phyloP scores from a whole-genome alignment of 371 early-diverging fungal species.

The Zancudomyces culisetae region DNA sequence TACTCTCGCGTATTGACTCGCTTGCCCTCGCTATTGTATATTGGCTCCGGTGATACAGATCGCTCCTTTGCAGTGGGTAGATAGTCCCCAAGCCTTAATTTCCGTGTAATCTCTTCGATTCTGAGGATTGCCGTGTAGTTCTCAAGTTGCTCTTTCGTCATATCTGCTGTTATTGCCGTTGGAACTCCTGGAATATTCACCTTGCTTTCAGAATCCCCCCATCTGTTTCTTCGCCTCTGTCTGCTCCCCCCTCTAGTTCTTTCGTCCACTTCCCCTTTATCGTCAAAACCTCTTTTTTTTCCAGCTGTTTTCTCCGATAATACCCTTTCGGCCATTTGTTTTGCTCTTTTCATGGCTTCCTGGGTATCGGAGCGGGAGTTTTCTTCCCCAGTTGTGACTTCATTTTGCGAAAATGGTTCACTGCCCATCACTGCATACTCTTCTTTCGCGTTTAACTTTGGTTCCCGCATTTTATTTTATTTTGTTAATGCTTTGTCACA shows the following conservation, averaged over 20 bases:
- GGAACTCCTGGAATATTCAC: conserved; percentile 59
- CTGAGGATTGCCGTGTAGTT: conserved; percentile 66
- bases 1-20: conserved; percentile 87
- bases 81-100: conserved; percentile 58
- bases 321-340: background rate
- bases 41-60: conserved; percentile 85
- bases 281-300: background rate
- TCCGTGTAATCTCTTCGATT: conserved; percentile 72
- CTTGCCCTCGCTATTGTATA: conserved; percentile 77
- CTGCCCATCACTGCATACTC: too few relatives aligned
- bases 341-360: background rate
- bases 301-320: background rate
- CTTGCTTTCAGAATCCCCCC: conserved; percentile 60
- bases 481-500: too few relatives aligned
- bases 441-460: too few relatives aligned
- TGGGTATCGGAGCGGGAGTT: background rate
- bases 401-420: conserved; percentile 5
- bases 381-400: background rate
- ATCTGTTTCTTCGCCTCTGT: conserved; percentile 44
- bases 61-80: conserved; percentile 44
- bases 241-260: background rate
- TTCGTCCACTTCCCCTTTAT: background rate
- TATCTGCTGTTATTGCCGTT: conserved; percentile 53
- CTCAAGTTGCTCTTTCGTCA: conserved; percentile 61
- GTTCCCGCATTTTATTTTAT: too few relatives aligned